Evolutionary conservation across 768 basidiomycete species (phyloP).

Genomic region (Paxillus ammoniavirescens): DNA sequence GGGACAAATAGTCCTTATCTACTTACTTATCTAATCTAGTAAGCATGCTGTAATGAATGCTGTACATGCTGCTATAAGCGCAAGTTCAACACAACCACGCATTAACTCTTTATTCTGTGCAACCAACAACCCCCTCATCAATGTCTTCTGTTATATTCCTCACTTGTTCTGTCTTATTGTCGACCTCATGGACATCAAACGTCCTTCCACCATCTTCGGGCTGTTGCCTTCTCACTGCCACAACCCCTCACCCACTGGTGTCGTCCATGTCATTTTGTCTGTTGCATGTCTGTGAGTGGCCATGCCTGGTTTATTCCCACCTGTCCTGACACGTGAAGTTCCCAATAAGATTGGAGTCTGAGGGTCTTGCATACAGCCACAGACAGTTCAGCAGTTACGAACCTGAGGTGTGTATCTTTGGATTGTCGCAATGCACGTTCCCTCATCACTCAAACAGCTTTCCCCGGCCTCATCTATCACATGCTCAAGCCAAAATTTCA

Average conservation of each 20-base stretch:
- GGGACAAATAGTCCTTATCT: too few species aligned
- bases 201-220: not conserved
- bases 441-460: conserved; percentile 47
- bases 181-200: not conserved
- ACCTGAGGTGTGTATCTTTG: conserved; percentile 71
- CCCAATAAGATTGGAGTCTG: conserved; percentile 94
- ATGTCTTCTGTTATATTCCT: conserved; percentile 6
- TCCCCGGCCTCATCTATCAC: conserved; percentile 98
- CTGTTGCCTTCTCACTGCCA: not conserved
- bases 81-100: too few species aligned
- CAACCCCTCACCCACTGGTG: conserved; percentile 5
- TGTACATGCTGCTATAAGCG: too few species aligned
- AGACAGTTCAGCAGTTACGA: conserved; percentile 98
- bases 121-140: conserved; percentile 24
- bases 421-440: conserved; percentile 1
- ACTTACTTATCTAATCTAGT: too few species aligned
- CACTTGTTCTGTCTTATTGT: conserved; percentile 23
- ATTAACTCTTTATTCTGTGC: conserved; percentile 28
- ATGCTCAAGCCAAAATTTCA: conserved; percentile 99
- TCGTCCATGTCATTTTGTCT: conserved; percentile 21
- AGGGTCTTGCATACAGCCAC: conserved; percentile 96
- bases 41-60: too few species aligned
- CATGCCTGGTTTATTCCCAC: conserved; percentile 1
- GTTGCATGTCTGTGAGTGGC: too few species aligned
- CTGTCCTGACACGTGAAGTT: conserved; percentile 99